A percentile compares a stretch with the other conserved stretches of the same genome.
Conservation (phyloP, 495 filamentous ascomycete species). For the Podospora pseudocomata region DNA sequence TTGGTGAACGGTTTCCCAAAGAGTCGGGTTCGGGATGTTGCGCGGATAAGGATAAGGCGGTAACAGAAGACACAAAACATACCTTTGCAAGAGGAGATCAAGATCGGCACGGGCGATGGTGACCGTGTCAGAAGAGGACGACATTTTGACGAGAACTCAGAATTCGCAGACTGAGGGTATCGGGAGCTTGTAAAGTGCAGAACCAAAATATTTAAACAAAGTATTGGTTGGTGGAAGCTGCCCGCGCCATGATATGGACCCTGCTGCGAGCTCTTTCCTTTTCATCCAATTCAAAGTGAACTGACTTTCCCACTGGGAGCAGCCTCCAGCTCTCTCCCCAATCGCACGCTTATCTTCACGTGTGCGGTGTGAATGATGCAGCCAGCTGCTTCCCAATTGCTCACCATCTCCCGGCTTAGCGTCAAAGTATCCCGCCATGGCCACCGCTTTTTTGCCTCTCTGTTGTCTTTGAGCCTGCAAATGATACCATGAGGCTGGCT, state of each 20-base stretch:
- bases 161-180: neutral
- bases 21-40: neutral
- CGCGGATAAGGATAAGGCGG: neutral
- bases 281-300: neutral
- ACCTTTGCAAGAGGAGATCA: slow-evolving; percentile 52
- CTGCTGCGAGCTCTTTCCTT: neutral
- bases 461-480: neutral
- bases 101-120: slow-evolving; percentile 53
- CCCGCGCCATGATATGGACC: neutral
- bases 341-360: neutral
- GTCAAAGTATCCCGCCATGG: neutral
- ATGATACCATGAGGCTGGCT: too few species aligned
- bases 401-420: neutral
- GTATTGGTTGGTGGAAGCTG: neutral
- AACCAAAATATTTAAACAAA: neutral
- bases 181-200: neutral
- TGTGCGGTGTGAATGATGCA: neutral
- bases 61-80: slow-evolving; percentile 13
- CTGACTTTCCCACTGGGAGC: neutral
- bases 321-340: neutral
- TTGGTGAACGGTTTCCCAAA: neutral
- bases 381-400: neutral
- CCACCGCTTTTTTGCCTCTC: neutral
- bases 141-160: slow-evolving; percentile 8
- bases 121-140: slow-evolving; percentile 33